Evolutionary conservation across 345 rosid species (phyloP).

Genomic region (Arabidopsis arenosa): DNA sequence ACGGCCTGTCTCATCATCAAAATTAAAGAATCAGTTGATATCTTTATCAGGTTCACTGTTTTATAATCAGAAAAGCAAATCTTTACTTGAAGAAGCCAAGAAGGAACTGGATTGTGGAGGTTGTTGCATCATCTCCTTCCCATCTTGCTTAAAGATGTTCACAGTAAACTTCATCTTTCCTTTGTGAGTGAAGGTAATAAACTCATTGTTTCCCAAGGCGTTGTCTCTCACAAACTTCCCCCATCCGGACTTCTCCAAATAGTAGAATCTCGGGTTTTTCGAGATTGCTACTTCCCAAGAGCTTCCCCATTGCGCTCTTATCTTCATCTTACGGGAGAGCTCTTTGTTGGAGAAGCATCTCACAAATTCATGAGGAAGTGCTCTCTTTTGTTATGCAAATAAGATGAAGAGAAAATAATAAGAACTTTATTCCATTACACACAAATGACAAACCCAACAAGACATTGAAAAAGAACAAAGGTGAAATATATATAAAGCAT

Average conservation of each 20-base stretch:
- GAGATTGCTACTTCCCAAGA: conserved; percentile 14
- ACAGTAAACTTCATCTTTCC: neutral
- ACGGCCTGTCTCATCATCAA: neutral
- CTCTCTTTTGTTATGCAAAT: neutral
- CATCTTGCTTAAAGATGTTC: neutral
- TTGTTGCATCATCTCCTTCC: neutral
- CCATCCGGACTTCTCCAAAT: conserved; percentile 15
- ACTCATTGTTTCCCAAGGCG: conserved; percentile 9
- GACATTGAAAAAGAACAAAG: neutral
- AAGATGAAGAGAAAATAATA: neutral
- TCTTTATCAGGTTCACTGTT: neutral
- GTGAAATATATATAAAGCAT: neutral
- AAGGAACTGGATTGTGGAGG: neutral
- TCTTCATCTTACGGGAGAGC: neutral
- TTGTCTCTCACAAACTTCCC: conserved; percentile 17
- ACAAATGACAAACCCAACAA: neutral
- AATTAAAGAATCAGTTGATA: neutral
- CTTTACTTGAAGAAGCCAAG: conserved; percentile 2
- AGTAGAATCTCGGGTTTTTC: neutral
- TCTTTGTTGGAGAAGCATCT: neutral
- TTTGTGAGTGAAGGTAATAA: neutral
- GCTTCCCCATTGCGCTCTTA: neutral
- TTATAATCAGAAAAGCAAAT: neutral
- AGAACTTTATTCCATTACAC: neutral
- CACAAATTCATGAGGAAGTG: conserved; percentile 7